Percentiles rank a stretch among this genome's conserved stretches.
Conservation (phyloP, 441 rosid species). For the Bruguiera hainesii region DNA sequence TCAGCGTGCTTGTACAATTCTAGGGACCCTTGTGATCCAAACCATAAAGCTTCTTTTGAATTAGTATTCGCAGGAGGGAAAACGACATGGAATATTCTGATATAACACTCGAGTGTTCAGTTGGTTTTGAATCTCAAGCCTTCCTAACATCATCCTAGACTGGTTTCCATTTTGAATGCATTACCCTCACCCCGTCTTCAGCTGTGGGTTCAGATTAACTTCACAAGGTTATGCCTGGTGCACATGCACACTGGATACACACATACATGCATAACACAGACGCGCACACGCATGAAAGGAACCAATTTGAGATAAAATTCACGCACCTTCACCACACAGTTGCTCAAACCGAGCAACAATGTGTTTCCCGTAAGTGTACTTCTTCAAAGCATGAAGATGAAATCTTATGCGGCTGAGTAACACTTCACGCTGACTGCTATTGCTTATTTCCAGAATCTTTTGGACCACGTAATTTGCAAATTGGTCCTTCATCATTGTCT, state of each 20-base stretch:
- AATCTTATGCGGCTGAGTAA: conserved; percentile 49
- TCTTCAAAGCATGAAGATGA: conserved; percentile 73
- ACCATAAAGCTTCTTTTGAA: not conserved
- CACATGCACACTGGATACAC: too few species aligned
- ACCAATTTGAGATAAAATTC: not conserved
- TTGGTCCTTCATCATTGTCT: conserved; percentile 94
- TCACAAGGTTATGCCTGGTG: too few species aligned
- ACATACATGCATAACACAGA: too few species aligned
- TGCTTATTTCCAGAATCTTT: conserved; percentile 73
- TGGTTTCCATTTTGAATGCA: too few species aligned
- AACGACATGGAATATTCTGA: too few species aligned
- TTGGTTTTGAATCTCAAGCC: too few species aligned
- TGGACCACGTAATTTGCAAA: conserved; percentile 90
- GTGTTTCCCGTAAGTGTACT: conserved; percentile 90
- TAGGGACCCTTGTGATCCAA: not conserved
- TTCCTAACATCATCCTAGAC: too few species aligned
- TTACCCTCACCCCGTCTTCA: too few species aligned
- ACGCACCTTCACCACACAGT: conserved; percentile 59
- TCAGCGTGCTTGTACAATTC: not conserved
- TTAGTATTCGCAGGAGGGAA: too few species aligned
- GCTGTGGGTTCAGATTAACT: too few species aligned
- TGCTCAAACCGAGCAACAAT: conserved; percentile 80
- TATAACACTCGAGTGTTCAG: too few species aligned
- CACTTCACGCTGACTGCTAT: conserved; percentile 49
- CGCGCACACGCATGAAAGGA: not conserved